These are phyloP conservation scores for Saccharomyces mikatae DNA, from an alignment of 805 yeast species.

Conservation along the genomic window DNA sequence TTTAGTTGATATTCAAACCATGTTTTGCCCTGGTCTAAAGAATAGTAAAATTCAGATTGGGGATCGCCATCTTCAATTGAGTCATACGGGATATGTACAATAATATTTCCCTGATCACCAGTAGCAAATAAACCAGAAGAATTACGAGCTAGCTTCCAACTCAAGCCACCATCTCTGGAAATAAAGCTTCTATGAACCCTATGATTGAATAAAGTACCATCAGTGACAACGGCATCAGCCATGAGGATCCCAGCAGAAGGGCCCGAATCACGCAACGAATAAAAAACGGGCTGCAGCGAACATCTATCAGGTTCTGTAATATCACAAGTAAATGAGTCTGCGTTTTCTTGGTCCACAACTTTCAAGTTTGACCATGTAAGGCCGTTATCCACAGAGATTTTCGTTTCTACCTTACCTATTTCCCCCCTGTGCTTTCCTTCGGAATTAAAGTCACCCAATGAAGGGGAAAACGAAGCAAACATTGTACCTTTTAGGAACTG, in stretches of 20 bases:
- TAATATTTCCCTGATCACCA: constrained; percentile 74
- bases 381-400: constrained; percentile 47
- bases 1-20: constrained; percentile 47
- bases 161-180: constrained; percentile 67
- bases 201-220: too few relatives aligned
- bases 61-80: constrained; percentile 30
- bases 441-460: too few relatives aligned
- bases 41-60: constrained; percentile 37
- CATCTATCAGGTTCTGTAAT: constrained; percentile 37
- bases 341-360: constrained; percentile 36
- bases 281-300: too few relatives aligned
- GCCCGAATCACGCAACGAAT: too few relatives aligned
- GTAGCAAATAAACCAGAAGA: constrained; percentile 47
- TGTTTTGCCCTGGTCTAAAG: constrained; percentile 65
- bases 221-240: too few relatives aligned
- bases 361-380: constrained; percentile 41
- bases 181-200: too few relatives aligned
- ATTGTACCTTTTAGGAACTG: constrained; percentile 17
- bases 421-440: too few relatives aligned
- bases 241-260: too few relatives aligned
- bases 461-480: too few relatives aligned
- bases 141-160: constrained; percentile 53
- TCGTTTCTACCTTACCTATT: too few relatives aligned
- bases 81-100: constrained; percentile 48
- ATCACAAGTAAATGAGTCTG: constrained; percentile 21